phyloP scores from a whole-genome alignment of 345 rosid genomes.

The Citrus cavaleriei region DNA sequence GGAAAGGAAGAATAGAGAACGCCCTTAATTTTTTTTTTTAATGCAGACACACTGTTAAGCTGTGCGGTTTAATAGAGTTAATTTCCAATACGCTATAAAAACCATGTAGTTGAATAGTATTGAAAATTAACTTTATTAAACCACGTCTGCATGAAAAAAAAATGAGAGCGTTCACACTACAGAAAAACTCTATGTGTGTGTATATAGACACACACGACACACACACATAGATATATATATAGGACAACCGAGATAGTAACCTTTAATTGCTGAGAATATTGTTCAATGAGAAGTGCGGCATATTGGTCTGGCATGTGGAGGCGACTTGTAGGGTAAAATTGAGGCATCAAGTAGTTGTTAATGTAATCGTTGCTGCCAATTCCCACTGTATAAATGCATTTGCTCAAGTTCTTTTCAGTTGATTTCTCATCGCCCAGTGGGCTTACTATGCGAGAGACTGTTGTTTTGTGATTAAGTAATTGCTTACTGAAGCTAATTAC shows the following conservation, averaged over 20 bases:
- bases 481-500: constrained; percentile 35
- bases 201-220: too few relatives aligned
- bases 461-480: constrained; percentile 34
- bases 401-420: constrained; percentile 22
- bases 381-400: constrained; percentile 30
- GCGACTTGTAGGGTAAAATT: constrained; percentile 13
- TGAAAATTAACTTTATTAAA: too few relatives aligned
- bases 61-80: rapidly evolving
- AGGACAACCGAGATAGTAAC: neutral
- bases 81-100: too few relatives aligned
- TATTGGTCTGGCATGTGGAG: constrained; percentile 17
- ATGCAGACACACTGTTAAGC: rapidly evolving
- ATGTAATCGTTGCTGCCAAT: constrained; percentile 40
- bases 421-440: constrained; percentile 11
- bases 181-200: too few relatives aligned
- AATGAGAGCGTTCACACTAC: rapidly evolving
- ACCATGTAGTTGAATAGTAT: too few relatives aligned
- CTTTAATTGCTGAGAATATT: constrained; percentile 24
- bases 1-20: too few relatives aligned
- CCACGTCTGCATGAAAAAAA: too few relatives aligned
- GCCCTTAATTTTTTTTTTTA: too few relatives aligned
- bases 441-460: constrained; percentile 10
- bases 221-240: too few relatives aligned
- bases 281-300: constrained; percentile 13
- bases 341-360: constrained; percentile 33